Evolutionary conservation across 1,284 basidiomycete genomes (phyloP), one percentile per base, ranked within the genome.

Genomic region (Thelephora terrestris): DNA sequence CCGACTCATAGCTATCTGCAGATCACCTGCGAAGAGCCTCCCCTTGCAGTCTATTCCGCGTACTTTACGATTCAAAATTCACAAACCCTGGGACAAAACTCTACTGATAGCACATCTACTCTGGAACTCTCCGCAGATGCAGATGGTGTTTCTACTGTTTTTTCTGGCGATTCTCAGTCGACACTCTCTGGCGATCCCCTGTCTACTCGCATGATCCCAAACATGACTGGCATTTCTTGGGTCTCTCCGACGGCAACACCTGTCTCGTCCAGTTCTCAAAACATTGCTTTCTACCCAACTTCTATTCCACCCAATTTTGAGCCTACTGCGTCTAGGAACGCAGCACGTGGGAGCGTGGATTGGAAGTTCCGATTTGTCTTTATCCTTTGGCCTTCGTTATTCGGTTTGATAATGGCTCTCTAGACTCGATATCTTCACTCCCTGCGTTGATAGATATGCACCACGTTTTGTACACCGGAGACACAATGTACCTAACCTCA

Each of bases 371-470:
- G 68, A 20, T 54, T 78, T 43, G 68, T 76, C 48, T 78, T 76
- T 51, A 67, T 80, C 52, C 63, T 75, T 35, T 79, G 76, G 76
- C 77, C 78, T 5, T 71, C 74, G 9, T 59, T 79, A 52, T 67
- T 79, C 52, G 78, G 76, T 4, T 59, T 76, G 42, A 69, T 71
- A 18, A 67, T 77, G 69, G 71, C 74, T 36, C 54, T 71, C 35
- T 71, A 53, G 58, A 47, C 18, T 42, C 20, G 17, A 42, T 21
- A 2, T 32, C 29, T 6, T 10, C 29, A 14, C 6, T 32, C 12
- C 14, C 14, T 32, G 6, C 12, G 9, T 32, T 32, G 29, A 12
- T 32, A 32, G 29, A 32, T 32, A 32, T 32, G 29, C 29, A 32
- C 29, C 14, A 32, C 29, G 29, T 32, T 32, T 32, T 32, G 29